Conservation (phyloP, 2,329 filamentous ascomycete species). For the Dactylellina drechsleri region DNA sequence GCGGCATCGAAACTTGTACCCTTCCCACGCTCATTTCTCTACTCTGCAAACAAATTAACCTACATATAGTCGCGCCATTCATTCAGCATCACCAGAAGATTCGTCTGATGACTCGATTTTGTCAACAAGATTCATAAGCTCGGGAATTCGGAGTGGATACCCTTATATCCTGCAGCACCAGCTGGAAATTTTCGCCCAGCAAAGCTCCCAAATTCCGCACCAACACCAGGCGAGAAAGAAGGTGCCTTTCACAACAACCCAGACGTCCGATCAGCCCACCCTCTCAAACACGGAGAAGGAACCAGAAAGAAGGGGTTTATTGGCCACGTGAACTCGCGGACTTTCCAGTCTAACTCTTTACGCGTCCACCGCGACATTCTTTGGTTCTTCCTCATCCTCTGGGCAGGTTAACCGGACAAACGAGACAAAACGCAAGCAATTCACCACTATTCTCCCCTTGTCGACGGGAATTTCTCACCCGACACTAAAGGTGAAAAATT, state of each 20-base stretch:
- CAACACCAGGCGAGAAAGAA: conserved; percentile 46
- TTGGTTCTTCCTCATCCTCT: conserved; percentile 29
- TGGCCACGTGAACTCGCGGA: conserved; percentile 54
- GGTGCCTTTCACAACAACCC: conserved; percentile 32
- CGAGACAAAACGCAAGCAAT: conserved; percentile 33
- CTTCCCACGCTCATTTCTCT: conserved; percentile 32
- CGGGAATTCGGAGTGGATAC: conserved; percentile 35
- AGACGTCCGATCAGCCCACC: conserved; percentile 39
- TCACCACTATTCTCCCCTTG: conserved; percentile 35
- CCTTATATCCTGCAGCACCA: neutral
- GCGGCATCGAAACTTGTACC: conserved; percentile 7
- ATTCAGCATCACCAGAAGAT: conserved; percentile 29
- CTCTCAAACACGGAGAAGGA: conserved; percentile 21
- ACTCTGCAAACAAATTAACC: conserved; percentile 14
- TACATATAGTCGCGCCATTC: conserved; percentile 17
- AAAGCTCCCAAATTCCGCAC: conserved; percentile 31
- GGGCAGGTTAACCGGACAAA: conserved; percentile 39
- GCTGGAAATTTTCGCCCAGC: conserved; percentile 16
- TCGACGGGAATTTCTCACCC: conserved; percentile 54
- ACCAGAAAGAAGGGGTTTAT: conserved; percentile 18
- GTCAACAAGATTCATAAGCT: conserved; percentile 40
- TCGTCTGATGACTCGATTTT: conserved; percentile 46
- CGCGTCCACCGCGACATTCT: conserved; percentile 53
- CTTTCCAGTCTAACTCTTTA: conserved; percentile 32
- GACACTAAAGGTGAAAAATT: conserved; percentile 40